phyloP scores from a whole-genome alignment of 2,329 filamentous ascomycete species.

The Lachnellula arida region DNA sequence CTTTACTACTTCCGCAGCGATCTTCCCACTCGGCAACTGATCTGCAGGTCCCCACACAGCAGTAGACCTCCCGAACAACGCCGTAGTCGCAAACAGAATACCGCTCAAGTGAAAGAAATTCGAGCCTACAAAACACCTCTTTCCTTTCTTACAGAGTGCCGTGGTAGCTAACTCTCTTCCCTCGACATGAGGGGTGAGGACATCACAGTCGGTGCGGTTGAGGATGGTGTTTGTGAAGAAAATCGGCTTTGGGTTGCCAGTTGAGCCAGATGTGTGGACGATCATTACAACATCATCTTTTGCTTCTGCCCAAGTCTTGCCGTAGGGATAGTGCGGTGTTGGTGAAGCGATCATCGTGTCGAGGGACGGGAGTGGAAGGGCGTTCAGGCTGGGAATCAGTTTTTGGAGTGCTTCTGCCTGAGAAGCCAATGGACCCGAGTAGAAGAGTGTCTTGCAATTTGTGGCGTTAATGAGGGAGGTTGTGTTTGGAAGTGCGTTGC shows the following conservation, averaged over 20 bases:
- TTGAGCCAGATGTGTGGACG: conserved; percentile 29
- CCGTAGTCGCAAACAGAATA: background rate
- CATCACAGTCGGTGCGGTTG: background rate
- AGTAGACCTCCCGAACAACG: conserved; percentile 2
- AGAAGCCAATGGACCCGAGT: conserved; percentile 2
- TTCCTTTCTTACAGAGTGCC: background rate
- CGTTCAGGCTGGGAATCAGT: conserved; percentile 1
- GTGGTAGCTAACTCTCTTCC: conserved; percentile 12
- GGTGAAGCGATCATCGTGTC: conserved; percentile 27
- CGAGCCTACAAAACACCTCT: background rate
- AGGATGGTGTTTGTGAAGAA: conserved; percentile 29
- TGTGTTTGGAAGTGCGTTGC: conserved; percentile 21
- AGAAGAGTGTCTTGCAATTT: conserved; percentile 15
- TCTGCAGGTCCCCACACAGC: conserved; percentile 11
- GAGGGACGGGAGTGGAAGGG: conserved; percentile 18
- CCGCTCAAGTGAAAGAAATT: conserved; percentile 21
- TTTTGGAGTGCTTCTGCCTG: conserved; percentile 4
- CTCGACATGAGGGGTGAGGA: background rate
- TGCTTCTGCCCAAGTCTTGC: conserved; percentile 33
- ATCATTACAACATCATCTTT: conserved; percentile 36
- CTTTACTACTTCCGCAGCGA: conserved; percentile 15
- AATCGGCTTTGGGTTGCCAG: conserved; percentile 2
- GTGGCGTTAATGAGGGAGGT: conserved; percentile 12
- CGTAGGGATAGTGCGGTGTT: conserved; percentile 26
- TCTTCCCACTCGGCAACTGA: conserved; percentile 4